Evolutionary conservation across 306 rosid genomes (phyloP).

Genomic region (Vigna trinervia): DNA sequence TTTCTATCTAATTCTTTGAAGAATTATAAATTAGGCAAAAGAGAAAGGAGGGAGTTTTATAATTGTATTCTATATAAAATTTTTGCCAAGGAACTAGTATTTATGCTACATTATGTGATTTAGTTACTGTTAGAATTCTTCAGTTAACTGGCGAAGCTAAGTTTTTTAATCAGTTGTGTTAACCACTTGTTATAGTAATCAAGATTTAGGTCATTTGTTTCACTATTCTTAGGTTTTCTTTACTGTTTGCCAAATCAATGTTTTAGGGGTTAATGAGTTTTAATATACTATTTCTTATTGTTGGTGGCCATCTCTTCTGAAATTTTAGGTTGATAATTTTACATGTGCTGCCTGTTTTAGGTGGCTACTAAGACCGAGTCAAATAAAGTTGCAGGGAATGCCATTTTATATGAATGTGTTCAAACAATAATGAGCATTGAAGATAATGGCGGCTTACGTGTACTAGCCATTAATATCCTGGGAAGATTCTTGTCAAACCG

Average conservation of each 20-base stretch:
- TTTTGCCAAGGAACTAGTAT: conserved; percentile 30
- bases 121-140: conserved; percentile 24
- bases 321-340: conserved; percentile 37
- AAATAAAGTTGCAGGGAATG: conserved; percentile 96
- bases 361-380: conserved; percentile 99
- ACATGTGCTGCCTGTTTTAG: conserved; percentile 54
- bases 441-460: conserved; percentile 97
- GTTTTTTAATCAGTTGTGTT: conserved; percentile 15
- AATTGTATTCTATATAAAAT: neutral
- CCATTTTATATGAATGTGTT: conserved; percentile 93
- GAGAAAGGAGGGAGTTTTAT: conserved; percentile 23
- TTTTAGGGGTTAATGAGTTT: conserved; percentile 6
- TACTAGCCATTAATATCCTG: conserved; percentile 93
- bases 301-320: conserved; percentile 29
- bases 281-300: conserved; percentile 25
- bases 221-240: conserved; percentile 12
- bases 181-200: conserved; percentile 16
- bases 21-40: conserved; percentile 27
- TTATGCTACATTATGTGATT: conserved; percentile 2
- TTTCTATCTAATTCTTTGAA: conserved; percentile 32
- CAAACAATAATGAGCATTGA: conserved; percentile 98
- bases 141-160: conserved; percentile 22
- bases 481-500: conserved; percentile 98
- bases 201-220: conserved; percentile 30
- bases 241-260: conserved; percentile 28